These are phyloP conservation scores for Aotearoamyces nothofagi DNA, from an alignment of 2,329 filamentous ascomycete species.

Conservation along the genomic window DNA sequence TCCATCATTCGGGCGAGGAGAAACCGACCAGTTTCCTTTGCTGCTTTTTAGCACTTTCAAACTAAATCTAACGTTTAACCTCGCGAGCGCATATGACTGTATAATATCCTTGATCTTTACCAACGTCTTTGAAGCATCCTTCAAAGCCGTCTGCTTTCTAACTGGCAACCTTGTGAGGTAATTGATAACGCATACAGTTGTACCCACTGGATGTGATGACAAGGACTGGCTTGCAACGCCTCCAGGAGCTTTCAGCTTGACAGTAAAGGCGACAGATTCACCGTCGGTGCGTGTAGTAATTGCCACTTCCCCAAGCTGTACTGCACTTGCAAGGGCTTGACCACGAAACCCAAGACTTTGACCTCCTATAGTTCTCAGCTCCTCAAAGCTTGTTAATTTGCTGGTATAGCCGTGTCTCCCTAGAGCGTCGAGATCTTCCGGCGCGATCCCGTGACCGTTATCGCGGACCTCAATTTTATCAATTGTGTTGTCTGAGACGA, in stretches of 20 bases:
- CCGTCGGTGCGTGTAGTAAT: conserved; percentile 48
- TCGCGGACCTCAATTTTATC: conserved; percentile 57
- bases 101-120: conserved; percentile 43
- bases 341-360: conserved; percentile 61
- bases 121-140: conserved; percentile 40
- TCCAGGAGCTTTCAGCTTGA: conserved; percentile 26
- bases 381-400: conserved; percentile 51
- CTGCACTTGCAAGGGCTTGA: conserved; percentile 53
- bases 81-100: conserved; percentile 48
- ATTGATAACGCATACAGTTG: conserved; percentile 43
- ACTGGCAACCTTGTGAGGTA: conserved; percentile 49
- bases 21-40: conserved; percentile 44
- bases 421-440: conserved; percentile 43
- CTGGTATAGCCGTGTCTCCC: conserved; percentile 59
- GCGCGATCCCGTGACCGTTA: conserved; percentile 56
- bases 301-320: conserved; percentile 39
- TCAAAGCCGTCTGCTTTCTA: conserved; percentile 40
- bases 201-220: conserved; percentile 45
- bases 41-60: conserved; percentile 39
- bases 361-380: conserved; percentile 39
- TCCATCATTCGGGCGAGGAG: conserved; percentile 32
- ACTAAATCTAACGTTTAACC: conserved; percentile 43
- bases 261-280: conserved; percentile 38
- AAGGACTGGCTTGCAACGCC: conserved; percentile 24
- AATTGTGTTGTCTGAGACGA: conserved; percentile 48